Evolutionary conservation across 306 rosid genomes (phyloP), one percentile per base, ranked within the genome.

Genomic region (Dalbergia oliveri): DNA sequence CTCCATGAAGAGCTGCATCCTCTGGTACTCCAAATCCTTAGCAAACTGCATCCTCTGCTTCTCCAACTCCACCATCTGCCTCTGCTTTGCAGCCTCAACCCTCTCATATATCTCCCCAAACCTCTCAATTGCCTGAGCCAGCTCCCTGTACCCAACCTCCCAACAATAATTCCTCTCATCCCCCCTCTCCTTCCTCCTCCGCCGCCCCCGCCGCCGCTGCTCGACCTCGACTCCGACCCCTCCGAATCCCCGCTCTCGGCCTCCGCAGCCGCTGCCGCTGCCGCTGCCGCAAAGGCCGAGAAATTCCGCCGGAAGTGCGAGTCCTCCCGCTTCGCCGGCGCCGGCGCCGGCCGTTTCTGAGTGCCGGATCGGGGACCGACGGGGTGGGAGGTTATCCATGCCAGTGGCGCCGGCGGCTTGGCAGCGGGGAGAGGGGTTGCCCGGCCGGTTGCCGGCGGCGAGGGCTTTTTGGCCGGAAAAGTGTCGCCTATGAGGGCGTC

Each of bases 41-140:
- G 86, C 78, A 69, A 92, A 90, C 39, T 92, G 91, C 97, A 92
- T 92, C 74, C 91, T 87, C 87, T 92, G 94, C 69, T 83, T 90
- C 85, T 92, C 97, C 82, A 92, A 84, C 90, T 92, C 97, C 34
- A 90, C 65, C 86, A 92, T 85, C 72, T 92, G 94, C 79, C 84
- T 86, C 80, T 87, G 97, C 74, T 90, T 90, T 10, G 83, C 63
- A 6, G 47, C 84, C 73, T 92, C 97, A 47, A 92, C 97, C 84
- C 93, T 88, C 86, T 90, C 89, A 12, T 90, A 92, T 54, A 85
- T 86, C 58, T 86, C 90, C 0, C 85, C 89, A 8, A 92, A 83
- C 80, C 84, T 89, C 88, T 81, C 89, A 59, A 92, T 88, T 0
- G 93, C 92, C 77, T 77, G 81, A 8, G 97, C 94, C 69, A 92